Evolutionary conservation across 2,329 filamentous ascomycete species (phyloP).

Genomic region (Nemania diffusa): DNA sequence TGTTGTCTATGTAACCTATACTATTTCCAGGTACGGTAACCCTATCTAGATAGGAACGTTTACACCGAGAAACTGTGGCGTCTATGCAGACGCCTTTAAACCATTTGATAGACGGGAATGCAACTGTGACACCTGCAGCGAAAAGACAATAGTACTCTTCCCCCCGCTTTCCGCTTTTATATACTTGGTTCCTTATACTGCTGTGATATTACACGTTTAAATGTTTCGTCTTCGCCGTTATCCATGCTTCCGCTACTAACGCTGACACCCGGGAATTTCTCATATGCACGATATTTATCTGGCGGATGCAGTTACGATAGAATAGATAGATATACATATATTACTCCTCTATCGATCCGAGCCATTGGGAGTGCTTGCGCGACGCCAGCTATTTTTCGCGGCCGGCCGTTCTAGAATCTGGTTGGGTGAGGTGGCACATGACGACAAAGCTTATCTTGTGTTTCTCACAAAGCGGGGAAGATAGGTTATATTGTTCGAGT

Average conservation of each 20-base stretch:
- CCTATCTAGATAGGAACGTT: neutral
- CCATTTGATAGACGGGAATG: neutral
- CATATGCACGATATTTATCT: neutral
- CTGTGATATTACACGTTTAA: too few relatives aligned
- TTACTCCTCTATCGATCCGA: neutral
- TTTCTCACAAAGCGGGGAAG: neutral
- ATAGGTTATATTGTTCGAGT: neutral
- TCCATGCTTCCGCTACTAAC: neutral
- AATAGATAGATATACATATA: neutral
- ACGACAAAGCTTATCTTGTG: neutral
- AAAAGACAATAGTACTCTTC: too few relatives aligned
- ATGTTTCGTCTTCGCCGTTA: too few relatives aligned
- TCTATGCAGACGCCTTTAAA: neutral
- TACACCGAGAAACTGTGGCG: neutral
- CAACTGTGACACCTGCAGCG: neutral
- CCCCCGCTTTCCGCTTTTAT: too few relatives aligned
- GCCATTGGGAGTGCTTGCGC: neutral
- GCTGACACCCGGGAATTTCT: neutral
- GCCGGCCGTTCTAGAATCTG: neutral
- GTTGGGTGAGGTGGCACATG: neutral
- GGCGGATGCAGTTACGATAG: too few relatives aligned
- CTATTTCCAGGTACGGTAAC: neutral
- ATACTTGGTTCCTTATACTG: too few relatives aligned
- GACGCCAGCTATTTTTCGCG: neutral
- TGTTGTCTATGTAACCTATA: neutral